Conservation (phyloP, 2,329 filamentous ascomycete species). For the Colletotrichum sublineola region DNA sequence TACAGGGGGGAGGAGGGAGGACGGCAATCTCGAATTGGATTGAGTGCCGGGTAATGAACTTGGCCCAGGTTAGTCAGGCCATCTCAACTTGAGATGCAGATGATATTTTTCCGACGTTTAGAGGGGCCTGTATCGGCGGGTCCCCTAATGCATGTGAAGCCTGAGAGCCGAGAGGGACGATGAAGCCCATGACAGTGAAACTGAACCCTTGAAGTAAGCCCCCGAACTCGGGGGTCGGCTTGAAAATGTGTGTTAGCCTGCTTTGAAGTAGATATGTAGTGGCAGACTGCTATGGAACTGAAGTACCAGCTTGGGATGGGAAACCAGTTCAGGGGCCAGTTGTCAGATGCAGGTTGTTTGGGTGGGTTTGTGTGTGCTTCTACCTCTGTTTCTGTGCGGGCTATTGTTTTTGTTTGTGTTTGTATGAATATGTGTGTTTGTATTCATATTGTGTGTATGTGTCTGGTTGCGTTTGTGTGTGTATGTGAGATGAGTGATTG, state of each 20-base stretch:
- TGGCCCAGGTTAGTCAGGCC: background rate
- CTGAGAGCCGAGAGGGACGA: conserved; percentile 3
- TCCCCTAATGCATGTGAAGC: background rate
- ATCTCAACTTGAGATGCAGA: background rate
- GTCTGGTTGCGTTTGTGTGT: background rate
- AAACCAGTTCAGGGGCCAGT: too few relatives aligned
- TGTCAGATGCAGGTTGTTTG: background rate
- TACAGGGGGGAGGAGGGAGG: conserved; percentile 25
- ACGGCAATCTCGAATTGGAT: conserved; percentile 18
- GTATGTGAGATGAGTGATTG: background rate
- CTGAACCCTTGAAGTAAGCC: background rate
- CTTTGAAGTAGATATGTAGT: background rate
- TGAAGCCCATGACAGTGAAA: background rate
- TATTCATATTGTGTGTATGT: background rate
- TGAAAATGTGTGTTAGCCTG: background rate
- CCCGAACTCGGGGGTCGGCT: background rate
- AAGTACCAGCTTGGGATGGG: background rate
- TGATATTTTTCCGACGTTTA: conserved; percentile 23
- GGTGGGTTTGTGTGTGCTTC: background rate
- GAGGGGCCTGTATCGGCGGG: background rate
- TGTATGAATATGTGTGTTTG: background rate
- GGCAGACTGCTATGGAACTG: background rate
- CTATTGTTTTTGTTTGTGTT: background rate
- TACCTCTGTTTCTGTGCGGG: background rate
- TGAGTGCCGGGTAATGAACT: conserved; percentile 22